These are phyloP conservation scores for Globisporangium irregulare DNA, from an alignment of 352 stramenopile species.

Conservation along the genomic window DNA sequence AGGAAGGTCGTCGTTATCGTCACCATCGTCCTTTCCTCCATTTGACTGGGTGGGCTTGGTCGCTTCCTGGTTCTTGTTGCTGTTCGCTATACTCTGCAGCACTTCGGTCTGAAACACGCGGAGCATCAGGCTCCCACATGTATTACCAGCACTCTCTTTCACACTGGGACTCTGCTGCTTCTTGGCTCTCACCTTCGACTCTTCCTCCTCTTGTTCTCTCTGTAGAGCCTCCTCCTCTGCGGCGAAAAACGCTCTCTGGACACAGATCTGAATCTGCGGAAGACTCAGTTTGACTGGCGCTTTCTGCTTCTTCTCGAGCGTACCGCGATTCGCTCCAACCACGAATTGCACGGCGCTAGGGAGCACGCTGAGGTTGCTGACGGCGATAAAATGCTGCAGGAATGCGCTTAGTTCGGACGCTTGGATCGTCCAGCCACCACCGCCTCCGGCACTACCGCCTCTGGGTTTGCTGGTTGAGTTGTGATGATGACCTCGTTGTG, in stretches of 20 bases:
- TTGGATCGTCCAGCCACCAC: slow-evolving; percentile 29
- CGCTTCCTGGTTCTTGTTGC: neutral
- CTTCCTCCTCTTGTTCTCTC: neutral
- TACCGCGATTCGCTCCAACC: slow-evolving; percentile 16
- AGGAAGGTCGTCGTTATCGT: neutral
- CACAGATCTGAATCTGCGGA: slow-evolving; percentile 27
- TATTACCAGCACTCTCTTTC: neutral
- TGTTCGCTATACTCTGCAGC: neutral
- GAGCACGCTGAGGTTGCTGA: slow-evolving; percentile 24
- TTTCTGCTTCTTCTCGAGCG: slow-evolving; percentile 24
- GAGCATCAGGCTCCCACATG: neutral
- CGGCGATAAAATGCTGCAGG: slow-evolving; percentile 20
- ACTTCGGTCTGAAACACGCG: slow-evolving; percentile 13
- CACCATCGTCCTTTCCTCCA: neutral
- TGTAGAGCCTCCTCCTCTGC: slow-evolving; percentile 26
- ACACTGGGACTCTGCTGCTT: neutral
- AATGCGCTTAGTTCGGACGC: slow-evolving; percentile 20
- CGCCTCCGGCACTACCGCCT: neutral
- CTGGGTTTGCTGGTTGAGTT: neutral
- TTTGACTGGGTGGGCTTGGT: neutral
- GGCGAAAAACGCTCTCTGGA: slow-evolving; percentile 27
- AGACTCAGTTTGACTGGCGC: slow-evolving; percentile 14
- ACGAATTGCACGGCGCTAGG: slow-evolving; percentile 32
- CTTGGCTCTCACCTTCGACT: too few species aligned
- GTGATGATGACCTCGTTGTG: neutral